Conservation (phyloP, 2,329 filamentous ascomycete genomes). For the Dactylellina sp. region DNA sequence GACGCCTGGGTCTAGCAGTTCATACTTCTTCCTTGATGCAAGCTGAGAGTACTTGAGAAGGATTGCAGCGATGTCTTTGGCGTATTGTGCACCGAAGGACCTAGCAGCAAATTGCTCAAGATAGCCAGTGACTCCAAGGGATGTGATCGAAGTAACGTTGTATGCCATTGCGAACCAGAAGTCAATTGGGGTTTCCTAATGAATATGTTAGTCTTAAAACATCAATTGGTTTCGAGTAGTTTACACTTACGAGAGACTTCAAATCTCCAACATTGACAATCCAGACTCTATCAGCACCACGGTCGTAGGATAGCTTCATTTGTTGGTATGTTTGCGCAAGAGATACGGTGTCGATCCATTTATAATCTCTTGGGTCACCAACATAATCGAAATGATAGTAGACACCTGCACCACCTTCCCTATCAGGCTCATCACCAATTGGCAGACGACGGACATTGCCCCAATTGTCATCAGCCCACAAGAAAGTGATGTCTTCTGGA, state of each 20-base stretch:
- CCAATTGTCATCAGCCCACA: conserved; percentile 78
- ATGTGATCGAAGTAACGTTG: conserved; percentile 66
- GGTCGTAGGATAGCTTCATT: conserved; percentile 72
- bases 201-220: conserved; percentile 5
- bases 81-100: conserved; percentile 69
- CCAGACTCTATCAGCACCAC: conserved; percentile 73
- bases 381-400: conserved; percentile 75
- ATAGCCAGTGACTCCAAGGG: conserved; percentile 70
- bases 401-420: conserved; percentile 73
- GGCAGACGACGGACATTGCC: conserved; percentile 75
- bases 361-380: conserved; percentile 71
- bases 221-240: neutral
- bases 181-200: conserved; percentile 72
- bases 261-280: conserved; percentile 76
- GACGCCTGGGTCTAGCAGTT: conserved; percentile 71
- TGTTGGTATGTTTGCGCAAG: conserved; percentile 75
- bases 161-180: conserved; percentile 78
- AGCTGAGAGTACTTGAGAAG: conserved; percentile 71
- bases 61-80: conserved; percentile 67
- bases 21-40: conserved; percentile 72
- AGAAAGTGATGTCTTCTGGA: conserved; percentile 74
- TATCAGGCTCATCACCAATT: conserved; percentile 70
- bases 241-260: conserved; percentile 68
- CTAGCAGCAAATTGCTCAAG: conserved; percentile 70
- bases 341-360: conserved; percentile 76